Base-by-base conservation (phyloP, 2,329 filamentous ascomycete genomes). In the Cladorrhinum sp. region DNA sequence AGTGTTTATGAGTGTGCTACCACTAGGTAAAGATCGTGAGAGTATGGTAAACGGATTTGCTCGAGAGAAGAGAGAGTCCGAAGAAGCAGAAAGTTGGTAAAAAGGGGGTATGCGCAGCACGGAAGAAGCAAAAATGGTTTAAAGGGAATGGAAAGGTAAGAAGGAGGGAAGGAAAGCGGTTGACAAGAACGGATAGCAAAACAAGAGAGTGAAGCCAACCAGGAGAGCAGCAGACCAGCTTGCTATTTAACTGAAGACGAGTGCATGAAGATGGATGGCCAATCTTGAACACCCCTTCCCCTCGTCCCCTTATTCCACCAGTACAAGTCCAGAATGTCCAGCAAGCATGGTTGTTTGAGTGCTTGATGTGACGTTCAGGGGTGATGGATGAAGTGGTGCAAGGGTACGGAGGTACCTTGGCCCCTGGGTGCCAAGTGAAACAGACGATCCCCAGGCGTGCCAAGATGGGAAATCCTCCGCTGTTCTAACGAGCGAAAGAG, bases 381-480 rank as follows among this genome's bases (percentile, higher is more conserved):
- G 59, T 48, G 48, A 32, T 57, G 61, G 60, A 29, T 48, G 55
- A 41, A 36, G 32, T 8, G 32, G 25, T 57, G 38, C 50, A 45
- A 48, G 23, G 58, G 45, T 59, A 45, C 58, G 20, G 49, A 41
- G 22, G 49, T 20, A 22, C 41, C 45, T 23, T 27, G 22, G 20
- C 60, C 55, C 62, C 59, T 64, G 66, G 59, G 60, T 53, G 64
- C 66, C 65, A 67, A 66, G 66, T 67, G 62, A 66, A 67, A 66
- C 66, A 45, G 59, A 38, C 32, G 51, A 64, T 62, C 61, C 64
- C 59, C 38, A 56, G 41, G 62, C 8, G 59, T 53, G 58, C 59
- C 62, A 58, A 63, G 55, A 49, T 50, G 58, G 56, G 13, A 53
- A 50, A 60, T 60, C 60, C 57, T 62, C 64, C 66, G 57, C 50